Percentiles rank a stretch among this genome's conserved stretches.
Evolutionary conservation across 805 yeast genomes (phyloP).

Genomic region (Metschnikowia rubicola): DNA sequence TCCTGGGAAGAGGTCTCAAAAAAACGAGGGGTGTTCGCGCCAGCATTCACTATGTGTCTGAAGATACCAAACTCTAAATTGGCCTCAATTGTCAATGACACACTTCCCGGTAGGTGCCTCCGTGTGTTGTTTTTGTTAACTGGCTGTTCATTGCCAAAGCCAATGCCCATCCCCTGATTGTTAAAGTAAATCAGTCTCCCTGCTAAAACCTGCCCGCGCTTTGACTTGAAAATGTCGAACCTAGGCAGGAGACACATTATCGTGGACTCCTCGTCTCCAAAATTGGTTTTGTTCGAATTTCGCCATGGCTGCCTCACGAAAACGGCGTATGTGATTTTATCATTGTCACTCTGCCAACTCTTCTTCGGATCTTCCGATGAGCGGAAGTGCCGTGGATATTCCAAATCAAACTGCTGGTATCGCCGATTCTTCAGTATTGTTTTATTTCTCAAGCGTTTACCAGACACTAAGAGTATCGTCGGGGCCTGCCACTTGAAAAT

Average conservation of each 20-base stretch:
- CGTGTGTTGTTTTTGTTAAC: conserved; percentile 41
- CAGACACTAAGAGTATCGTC: conserved; percentile 65
- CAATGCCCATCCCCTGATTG: conserved; percentile 75
- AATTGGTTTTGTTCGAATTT: conserved; percentile 62
- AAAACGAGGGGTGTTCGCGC: conserved; percentile 20
- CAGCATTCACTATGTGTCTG: conserved; percentile 53
- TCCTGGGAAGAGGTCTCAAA: conserved; percentile 26
- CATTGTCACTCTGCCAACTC: conserved; percentile 39
- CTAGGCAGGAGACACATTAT: conserved; percentile 68
- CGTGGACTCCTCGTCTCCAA: conserved; percentile 59
- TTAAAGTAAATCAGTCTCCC: conserved; percentile 57
- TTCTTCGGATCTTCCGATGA: conserved; percentile 21
- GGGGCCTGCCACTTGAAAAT: conserved; percentile 92
- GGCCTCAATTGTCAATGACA: conserved; percentile 74
- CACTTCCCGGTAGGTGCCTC: conserved; percentile 65
- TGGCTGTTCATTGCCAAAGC: conserved; percentile 75
- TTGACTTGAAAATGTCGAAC: conserved; percentile 47
- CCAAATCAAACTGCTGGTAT: conserved; percentile 48
- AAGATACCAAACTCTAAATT: conserved; percentile 79
- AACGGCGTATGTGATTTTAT: conserved; percentile 58
- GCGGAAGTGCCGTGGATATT: conserved; percentile 40
- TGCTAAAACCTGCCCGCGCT: conserved; percentile 30
- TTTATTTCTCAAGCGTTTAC: conserved; percentile 45
- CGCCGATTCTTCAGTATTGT: conserved; percentile 40
- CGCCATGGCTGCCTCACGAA: conserved; percentile 74